Evolutionary conservation across 164 flowering plant genomes (phyloP), one percentile per base, ranked within the genome.

Genomic region (Berberis thunbergii): DNA sequence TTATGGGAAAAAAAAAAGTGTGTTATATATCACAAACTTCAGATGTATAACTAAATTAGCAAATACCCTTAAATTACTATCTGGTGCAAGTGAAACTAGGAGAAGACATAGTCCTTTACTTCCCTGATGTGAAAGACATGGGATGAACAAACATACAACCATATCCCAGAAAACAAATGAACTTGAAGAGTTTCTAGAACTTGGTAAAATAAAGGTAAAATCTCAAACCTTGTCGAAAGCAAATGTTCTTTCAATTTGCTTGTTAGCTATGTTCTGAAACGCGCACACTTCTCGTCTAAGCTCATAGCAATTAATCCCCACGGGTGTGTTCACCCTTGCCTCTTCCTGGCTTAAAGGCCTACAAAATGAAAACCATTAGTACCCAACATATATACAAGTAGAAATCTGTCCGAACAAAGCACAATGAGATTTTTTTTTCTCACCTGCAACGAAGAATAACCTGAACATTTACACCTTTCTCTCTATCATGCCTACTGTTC

Each of bases 261-360:
- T 91, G 78, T 84, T 89, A 50, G 98, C 97, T 61, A 95, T 88
- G 70, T 70, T 85, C 82, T 91, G 97, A 49, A 83, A 71, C 3
- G 97, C 97, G 42, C 74, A 73, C 41, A 95, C 95, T 84, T 95
- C 99, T 67, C 98, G 84, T 71, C 92, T 82, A 64, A 68, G 66
- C 60, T 95, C 99, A 68, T 86, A 78, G 69, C 97, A 91, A 1
- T 96, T 71, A 64, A 95, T 80, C 70, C 86, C 98, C 42, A 86
- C 85, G n/a, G 99, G 99, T 0, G 99, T 95, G 58, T 82, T 83
- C 44, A 79, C 64, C 60, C 82, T 81, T 63, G 70, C 40, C 72
- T 95, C 99, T 48, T 95, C 99, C 9, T 95, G 97, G 70, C 80
- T 95, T 77, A 91, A 73, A 3, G 99, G 99, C 88, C 99, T 95